Evolutionary conservation across 2,329 filamentous ascomycete species (phyloP).

Genomic region (Ascochyta fabae): DNA sequence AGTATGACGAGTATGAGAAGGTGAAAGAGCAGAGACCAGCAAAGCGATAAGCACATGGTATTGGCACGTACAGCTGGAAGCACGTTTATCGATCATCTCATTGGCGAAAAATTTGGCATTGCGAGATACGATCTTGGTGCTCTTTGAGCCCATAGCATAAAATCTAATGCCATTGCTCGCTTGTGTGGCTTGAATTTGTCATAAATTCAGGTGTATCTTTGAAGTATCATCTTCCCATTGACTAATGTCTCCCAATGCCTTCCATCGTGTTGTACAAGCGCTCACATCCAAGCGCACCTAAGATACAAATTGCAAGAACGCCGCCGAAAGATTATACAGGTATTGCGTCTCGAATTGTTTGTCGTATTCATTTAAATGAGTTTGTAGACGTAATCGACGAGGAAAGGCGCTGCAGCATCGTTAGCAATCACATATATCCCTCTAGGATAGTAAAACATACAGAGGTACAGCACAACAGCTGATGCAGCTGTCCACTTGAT

Average conservation of each 20-base stretch:
- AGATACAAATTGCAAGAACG: constrained; percentile 11
- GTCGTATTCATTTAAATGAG: constrained; percentile 49
- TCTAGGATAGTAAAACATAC: constrained; percentile 60
- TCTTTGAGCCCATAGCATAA: constrained; percentile 5
- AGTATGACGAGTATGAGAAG: constrained; percentile 63
- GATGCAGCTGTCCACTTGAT: constrained; percentile 71
- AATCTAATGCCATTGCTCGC: constrained; percentile 9
- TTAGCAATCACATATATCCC: background rate
- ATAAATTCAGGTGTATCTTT: background rate
- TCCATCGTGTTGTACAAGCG: constrained; percentile 15
- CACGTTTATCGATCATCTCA: constrained; percentile 20
- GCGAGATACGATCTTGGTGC: constrained; percentile 21
- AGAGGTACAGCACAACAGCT: constrained; percentile 75
- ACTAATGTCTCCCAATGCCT: background rate
- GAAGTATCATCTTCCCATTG: background rate
- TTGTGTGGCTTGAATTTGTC: background rate
- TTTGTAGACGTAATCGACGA: constrained; percentile 61
- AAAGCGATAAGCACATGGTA: constrained; percentile 27
- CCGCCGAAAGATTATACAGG: constrained; percentile 4
- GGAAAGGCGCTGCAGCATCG: constrained; percentile 57
- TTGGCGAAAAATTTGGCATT: constrained; percentile 24
- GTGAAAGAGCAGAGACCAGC: constrained; percentile 34
- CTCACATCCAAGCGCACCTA: constrained; percentile 8
- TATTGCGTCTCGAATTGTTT: background rate
- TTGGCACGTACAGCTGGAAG: constrained; percentile 23